Evolutionary conservation across 1,284 basidiomycete genomes (phyloP).

Genomic region (Coniferiporia weirii): DNA sequence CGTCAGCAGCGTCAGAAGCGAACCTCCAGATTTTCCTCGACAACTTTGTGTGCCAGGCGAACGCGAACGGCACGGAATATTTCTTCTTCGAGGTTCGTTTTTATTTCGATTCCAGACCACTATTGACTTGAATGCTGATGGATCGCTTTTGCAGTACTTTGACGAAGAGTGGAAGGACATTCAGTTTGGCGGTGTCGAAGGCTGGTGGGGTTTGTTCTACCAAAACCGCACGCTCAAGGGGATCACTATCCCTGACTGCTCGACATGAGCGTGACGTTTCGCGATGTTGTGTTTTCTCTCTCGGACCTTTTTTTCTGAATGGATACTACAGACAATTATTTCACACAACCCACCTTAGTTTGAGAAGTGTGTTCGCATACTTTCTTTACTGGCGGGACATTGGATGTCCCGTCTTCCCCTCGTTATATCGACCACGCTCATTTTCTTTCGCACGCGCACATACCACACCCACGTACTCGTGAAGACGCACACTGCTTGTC

Average conservation of each 20-base stretch:
- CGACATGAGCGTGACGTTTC: conserved; percentile 3
- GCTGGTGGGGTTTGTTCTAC: conserved; percentile 64
- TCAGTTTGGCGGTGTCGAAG: conserved; percentile 85
- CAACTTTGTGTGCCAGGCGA: conserved; percentile 85
- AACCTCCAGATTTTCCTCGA: conserved; percentile 78
- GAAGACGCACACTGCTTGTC: neutral
- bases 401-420: neutral
- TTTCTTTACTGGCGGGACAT: neutral
- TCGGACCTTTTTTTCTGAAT: neutral
- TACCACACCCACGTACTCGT: neutral
- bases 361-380: neutral
- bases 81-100: conserved; percentile 70
- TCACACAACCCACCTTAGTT: too few relatives aligned
- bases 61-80: conserved; percentile 74
- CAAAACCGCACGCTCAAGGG: conserved; percentile 51
- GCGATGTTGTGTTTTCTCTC: neutral
- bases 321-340: too few relatives aligned
- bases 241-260: conserved; percentile 47
- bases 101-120: too few relatives aligned
- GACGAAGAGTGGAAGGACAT: conserved; percentile 84
- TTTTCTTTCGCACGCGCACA: neutral
- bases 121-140: neutral
- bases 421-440: neutral
- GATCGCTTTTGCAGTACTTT: conserved; percentile 44
- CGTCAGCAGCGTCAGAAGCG: conserved; percentile 57